Base-by-base conservation (phyloP, 257 asterid genomes). In the Primulina tabacum region DNA sequence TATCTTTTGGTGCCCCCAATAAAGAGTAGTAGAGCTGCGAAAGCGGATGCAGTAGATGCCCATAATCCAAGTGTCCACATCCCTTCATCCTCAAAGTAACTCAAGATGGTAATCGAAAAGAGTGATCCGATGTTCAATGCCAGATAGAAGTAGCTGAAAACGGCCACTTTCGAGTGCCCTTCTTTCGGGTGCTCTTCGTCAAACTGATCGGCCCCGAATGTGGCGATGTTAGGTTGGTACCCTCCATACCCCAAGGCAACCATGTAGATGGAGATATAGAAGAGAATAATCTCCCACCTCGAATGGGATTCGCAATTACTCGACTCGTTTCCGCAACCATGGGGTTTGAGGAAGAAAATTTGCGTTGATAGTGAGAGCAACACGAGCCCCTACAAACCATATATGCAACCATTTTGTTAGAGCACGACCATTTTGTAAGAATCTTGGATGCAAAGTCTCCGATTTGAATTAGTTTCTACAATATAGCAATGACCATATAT, bases 151-250 rank as follows among this genome's bases (percentile, higher is more conserved):
- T 90, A 93, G 86, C 98, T 93, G 82, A 93, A 93, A 75, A 93
- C 89, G 11, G 97, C 81, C 0, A 83, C 91, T 81, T 93, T 94
- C 1, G 95, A 89, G 52, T 61, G 71, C 12, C 80, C 84, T 80
- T 94, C 99, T 6, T 73, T 77, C 0, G 86, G 77, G 67, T 94
- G 80, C 74, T 85, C 95, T 62, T 65, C 88, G 8, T 94, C 97
- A 7, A 93, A 90, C 30, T 93, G 99, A 77, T 93, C 99, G 29
- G 99, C 97, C 32, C 99, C 99, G 30, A 93, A 93, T 5, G 97
- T 90, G 1, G 96, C 96, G 6, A 93, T 89, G 34, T 87, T 93
- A 0, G 99, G 99, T 53, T 93, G 96, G 84, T 93, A 93, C 5
- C 99, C 99, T 65, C 99, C 99, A 10, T 90, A 87, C 38, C 99